Evolutionary conservation across 768 basidiomycete genomes (phyloP).

Genomic region (Lactarius indigo): DNA sequence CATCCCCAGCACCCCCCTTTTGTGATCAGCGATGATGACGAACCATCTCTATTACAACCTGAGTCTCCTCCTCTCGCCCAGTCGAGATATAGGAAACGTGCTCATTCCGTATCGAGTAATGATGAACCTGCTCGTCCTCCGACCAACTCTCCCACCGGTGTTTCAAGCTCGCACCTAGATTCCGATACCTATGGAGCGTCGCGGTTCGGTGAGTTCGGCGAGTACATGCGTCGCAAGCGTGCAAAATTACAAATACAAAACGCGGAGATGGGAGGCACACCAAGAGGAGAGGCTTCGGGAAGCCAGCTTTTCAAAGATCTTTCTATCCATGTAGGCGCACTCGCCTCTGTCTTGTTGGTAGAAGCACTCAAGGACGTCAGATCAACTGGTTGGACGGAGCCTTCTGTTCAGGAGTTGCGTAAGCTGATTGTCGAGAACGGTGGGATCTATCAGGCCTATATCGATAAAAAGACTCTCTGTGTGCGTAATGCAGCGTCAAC

Average conservation of each 20-base stretch:
- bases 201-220: conserved; percentile 77
- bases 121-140: conserved; percentile 10
- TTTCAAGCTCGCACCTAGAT: conserved; percentile 20
- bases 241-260: conserved; percentile 89
- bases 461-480: conserved; percentile 74
- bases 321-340: conserved; percentile 69
- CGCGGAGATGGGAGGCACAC: conserved; percentile 33
- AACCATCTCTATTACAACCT: not conserved
- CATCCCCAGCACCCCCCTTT: not conserved
- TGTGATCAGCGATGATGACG: conserved; percentile 6
- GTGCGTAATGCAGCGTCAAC: conserved; percentile 42
- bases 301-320: conserved; percentile 68
- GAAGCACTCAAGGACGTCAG: conserved; percentile 37
- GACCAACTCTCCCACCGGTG: not conserved
- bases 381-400: conserved; percentile 88
- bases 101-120: conserved; percentile 11
- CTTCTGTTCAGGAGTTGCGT: conserved; percentile 81
- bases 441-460: conserved; percentile 78
- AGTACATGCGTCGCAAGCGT: conserved; percentile 89
- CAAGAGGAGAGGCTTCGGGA: conserved; percentile 28
- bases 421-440: conserved; percentile 79
- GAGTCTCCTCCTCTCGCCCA: conserved; percentile 13
- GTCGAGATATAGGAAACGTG: conserved; percentile 21
- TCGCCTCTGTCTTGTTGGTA: conserved; percentile 1
- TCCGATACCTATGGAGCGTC: conserved; percentile 65